Evolutionary conservation across 1,284 basidiomycete species (phyloP).

Genomic region (Cerioporus squamosus): DNA sequence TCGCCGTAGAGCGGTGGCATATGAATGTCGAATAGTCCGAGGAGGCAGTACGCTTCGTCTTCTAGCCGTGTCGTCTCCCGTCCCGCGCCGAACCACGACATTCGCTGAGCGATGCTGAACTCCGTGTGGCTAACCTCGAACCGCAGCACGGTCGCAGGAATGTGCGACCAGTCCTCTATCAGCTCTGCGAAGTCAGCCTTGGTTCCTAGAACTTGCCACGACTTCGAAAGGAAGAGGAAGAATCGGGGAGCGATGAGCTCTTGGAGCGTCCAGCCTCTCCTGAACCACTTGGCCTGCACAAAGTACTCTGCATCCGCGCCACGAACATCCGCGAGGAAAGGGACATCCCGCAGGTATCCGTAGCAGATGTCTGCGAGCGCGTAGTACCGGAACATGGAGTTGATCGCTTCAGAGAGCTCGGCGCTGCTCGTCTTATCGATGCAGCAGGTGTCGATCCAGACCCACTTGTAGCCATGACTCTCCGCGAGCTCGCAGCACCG

Average conservation of each 20-base stretch:
- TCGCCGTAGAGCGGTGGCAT: slow-evolving; percentile 11
- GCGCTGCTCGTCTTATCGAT: background rate
- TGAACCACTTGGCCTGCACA: background rate
- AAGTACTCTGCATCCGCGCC: too few relatives aligned
- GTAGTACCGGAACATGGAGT: background rate
- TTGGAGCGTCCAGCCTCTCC: background rate
- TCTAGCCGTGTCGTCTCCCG: background rate
- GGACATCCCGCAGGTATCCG: background rate
- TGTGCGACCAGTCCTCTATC: background rate
- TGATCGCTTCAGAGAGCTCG: background rate
- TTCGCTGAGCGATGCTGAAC: slow-evolving; percentile 2
- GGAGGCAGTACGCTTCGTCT: slow-evolving; percentile 8
- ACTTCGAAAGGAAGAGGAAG: slow-evolving; percentile 3
- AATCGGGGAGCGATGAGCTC: background rate
- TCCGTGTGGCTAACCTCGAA: background rate
- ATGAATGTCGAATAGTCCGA: slow-evolving; percentile 4
- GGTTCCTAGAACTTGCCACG: background rate
- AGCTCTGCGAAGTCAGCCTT: slow-evolving; percentile 1
- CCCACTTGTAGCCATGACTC: background rate
- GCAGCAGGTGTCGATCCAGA: background rate
- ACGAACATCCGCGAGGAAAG: background rate
- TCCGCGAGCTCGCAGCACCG: background rate
- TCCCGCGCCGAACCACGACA: slow-evolving; percentile 1
- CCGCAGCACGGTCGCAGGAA: background rate
- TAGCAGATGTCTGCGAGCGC: background rate